Conservation (phyloP, 2,329 filamentous ascomycete species). For the Septoria linicola region DNA sequence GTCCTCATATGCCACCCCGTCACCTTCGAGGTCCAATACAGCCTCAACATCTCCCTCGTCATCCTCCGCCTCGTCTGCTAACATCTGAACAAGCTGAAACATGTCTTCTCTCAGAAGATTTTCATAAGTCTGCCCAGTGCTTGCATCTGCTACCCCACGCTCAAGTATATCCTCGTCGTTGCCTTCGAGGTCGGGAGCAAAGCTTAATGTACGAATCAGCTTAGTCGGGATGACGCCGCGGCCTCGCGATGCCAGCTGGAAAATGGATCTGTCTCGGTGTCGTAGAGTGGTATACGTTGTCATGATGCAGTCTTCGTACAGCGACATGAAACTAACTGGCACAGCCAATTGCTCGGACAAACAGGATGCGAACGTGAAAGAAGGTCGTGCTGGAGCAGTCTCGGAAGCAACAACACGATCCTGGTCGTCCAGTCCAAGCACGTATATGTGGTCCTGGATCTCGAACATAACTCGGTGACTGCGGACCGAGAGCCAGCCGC, state of each 20-base stretch:
- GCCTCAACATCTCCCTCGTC: slow-evolving; percentile 3
- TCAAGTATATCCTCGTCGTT: neutral
- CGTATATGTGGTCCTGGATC: slow-evolving; percentile 45
- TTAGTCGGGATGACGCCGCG: slow-evolving; percentile 43
- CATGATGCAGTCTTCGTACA: slow-evolving; percentile 51
- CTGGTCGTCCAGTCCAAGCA: slow-evolving; percentile 43
- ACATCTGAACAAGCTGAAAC: slow-evolving; percentile 7
- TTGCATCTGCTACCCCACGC: neutral
- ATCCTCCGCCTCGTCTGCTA: slow-evolving; percentile 12
- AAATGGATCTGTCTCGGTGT: slow-evolving; percentile 24
- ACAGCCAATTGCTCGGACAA: slow-evolving; percentile 42
- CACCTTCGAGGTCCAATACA: neutral
- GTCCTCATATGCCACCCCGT: neutral
- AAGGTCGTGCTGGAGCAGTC: slow-evolving; percentile 25
- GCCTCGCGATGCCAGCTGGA: slow-evolving; percentile 14
- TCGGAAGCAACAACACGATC: slow-evolving; percentile 13
- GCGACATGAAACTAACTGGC: slow-evolving; percentile 49
- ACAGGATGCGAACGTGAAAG: slow-evolving; percentile 35
- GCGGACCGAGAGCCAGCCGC: slow-evolving; percentile 48
- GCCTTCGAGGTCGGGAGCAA: slow-evolving; percentile 34
- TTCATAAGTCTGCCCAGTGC: neutral
- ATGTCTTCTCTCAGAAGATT: slow-evolving; percentile 7
- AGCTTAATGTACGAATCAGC: slow-evolving; percentile 42
- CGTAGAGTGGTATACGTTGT: slow-evolving; percentile 44
- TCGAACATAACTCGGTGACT: slow-evolving; percentile 48